Percentiles rank a stretch among this genome's conserved stretches.
Evolutionary conservation across 768 basidiomycete species (phyloP).

Genomic region (Mycena vulgaris): DNA sequence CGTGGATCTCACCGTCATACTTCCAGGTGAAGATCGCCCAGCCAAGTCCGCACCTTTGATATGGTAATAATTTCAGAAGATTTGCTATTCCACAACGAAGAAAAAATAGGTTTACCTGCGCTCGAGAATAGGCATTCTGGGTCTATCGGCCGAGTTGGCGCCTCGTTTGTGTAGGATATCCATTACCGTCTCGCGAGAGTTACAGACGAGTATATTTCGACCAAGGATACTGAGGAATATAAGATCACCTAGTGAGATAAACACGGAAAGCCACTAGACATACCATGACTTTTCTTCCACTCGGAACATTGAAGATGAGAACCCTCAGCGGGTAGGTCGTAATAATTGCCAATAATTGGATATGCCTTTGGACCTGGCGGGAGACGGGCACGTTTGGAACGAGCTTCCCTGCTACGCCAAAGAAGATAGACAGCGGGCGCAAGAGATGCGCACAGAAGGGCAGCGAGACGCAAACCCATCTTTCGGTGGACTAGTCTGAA

Average conservation of each 20-base stretch:
- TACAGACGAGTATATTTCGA: background rate
- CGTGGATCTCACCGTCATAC: conserved; percentile 11
- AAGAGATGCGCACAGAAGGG: conserved; percentile 17
- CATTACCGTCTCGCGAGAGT: too few species aligned
- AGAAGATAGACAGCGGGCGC: conserved; percentile 6
- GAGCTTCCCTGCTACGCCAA: conserved; percentile 5
- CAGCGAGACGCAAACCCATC: conserved; percentile 12
- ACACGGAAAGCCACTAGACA: conserved; percentile 10
- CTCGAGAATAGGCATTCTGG: conserved; percentile 18
- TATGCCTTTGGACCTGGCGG: conserved; percentile 19
- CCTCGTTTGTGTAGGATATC: conserved; percentile 1
- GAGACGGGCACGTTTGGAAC: conserved; percentile 11
- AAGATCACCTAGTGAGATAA: background rate
- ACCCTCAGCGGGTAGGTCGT: conserved; percentile 7
- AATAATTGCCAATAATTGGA: conserved; percentile 17
- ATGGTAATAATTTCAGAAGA: conserved; percentile 6
- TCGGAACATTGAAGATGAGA: conserved; percentile 12
- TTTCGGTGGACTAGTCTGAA: conserved; percentile 6
- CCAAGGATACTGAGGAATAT: conserved; percentile 15
- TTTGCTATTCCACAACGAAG: conserved; percentile 13
- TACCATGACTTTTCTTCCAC: conserved; percentile 17
- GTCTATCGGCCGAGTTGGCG: conserved; percentile 15
- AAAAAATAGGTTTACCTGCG: conserved; percentile 13
- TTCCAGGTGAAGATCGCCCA: background rate
- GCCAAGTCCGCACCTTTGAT: conserved; percentile 15